phyloP scores from a whole-genome alignment of 495 filamentous ascomycete species.

The Pseudomonodictys pantanalensis region DNA sequence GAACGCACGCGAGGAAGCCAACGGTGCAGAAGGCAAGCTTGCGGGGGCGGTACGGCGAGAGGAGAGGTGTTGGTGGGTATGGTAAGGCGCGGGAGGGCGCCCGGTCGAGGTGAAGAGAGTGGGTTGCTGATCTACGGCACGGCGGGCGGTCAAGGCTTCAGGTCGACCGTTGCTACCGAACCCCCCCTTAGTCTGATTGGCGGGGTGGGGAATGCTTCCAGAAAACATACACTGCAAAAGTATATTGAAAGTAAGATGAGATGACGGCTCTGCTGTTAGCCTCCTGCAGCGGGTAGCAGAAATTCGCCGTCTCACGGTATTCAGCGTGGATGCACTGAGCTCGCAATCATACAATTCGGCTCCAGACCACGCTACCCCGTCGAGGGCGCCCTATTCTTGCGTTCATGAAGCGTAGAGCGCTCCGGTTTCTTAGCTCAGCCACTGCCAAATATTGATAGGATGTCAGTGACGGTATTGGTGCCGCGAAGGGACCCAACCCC shows the following conservation, averaged over 20 bases:
- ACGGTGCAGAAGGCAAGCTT: neutral
- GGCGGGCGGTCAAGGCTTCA: neutral
- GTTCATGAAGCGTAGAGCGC: too few relatives aligned
- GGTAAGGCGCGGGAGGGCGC: neutral
- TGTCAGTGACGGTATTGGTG: too few relatives aligned
- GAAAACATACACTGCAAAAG: neutral
- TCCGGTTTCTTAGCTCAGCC: too few relatives aligned
- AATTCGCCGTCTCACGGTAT: too few relatives aligned
- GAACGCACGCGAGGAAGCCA: neutral
- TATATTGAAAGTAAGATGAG: neutral
- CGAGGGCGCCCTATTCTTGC: too few relatives aligned
- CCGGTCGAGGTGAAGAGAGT: neutral
- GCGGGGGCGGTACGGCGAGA: neutral
- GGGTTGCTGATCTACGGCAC: neutral
- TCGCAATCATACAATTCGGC: too few relatives aligned
- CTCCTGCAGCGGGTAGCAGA: too few relatives aligned
- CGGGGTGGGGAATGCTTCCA: neutral
- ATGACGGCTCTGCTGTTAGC: too few relatives aligned
- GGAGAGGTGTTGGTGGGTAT: neutral
- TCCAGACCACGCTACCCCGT: too few relatives aligned
- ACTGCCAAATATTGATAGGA: too few relatives aligned
- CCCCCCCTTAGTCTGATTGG: neutral
- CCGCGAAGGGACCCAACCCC: too few relatives aligned
- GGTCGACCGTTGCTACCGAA: slow-evolving; percentile 1
- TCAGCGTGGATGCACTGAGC: too few relatives aligned